Evolutionary conservation across 306 rosid species (phyloP), one percentile per base, ranked within the genome.

Genomic region (Delonix regia): DNA sequence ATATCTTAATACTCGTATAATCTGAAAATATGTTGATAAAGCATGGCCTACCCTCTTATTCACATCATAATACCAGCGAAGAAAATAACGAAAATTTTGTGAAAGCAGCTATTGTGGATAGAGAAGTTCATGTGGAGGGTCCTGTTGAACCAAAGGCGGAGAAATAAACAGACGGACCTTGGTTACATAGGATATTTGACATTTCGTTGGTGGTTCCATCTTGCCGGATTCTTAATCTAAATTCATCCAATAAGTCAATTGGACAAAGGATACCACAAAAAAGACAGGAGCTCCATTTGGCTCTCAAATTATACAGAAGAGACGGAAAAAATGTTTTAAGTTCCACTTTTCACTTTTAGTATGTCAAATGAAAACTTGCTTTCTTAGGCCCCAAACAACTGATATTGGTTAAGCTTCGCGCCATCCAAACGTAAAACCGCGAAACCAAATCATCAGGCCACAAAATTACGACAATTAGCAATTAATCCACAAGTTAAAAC

Each of bases 321-420:
- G 45, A 30, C 59, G 10, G 1, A 9, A 18, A 69, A 49, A 9
- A 28, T 27, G 0, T 10, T 45, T 45, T 45, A 45, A 45, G 49
- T 11, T 12, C 13, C 18, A 13, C 16, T 45, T 45, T 45, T 45
- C 47, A 41, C 47, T 19, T 33, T 14, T 5, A 16, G 69, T 3
- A 34, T 7, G 42, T 34, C 5, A 24, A 13, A 39, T 38, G 30
- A 9, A 71, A 51, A 30, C 19, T 71, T 36, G 25, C 22, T 53
- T 52, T 11, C 72, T 67, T 39, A 39, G 16, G 52, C 19, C 36
- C 36, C 77, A 72, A 53, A 53, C 65, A 72, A 22, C 27, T 15
- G 8, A 3, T 18, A 24, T 39, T 16, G 18, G 19, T 16, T 38
- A 19, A 56, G 22, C 11, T 53, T 21, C 34, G 7, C 30, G 22